Base-by-base conservation (phyloP, 2,329 filamentous ascomycete genomes). In the Fusarium oxysporum region DNA sequence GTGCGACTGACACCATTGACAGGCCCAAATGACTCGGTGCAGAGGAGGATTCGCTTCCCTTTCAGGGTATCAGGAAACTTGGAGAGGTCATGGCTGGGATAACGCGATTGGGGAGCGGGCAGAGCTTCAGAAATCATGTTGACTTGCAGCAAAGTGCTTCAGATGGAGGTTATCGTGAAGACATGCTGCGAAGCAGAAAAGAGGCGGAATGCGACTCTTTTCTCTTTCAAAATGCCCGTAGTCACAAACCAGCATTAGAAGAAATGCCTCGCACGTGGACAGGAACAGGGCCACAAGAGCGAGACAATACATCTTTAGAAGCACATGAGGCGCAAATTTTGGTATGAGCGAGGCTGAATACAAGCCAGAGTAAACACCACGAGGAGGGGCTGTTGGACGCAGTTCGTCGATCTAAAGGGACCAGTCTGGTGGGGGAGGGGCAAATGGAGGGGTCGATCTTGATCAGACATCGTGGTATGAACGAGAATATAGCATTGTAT, bases 1-100 rank as follows among this genome's bases (percentile, higher is more conserved):
- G 91, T 93, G 68, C 91, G 86, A 76, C 89, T 92, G 50, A 93
- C 91, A n/a, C 92, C 91, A 77, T 93, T 93, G 78, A 93, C 90
- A 0, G 91, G 91, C 6, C 91, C 91, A 65, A 92, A 91, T 1
- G 91, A 93, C 78, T 93, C 92, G 19, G 91, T 93, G 69, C 91
- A 92, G 12, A 93, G 86, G 12, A 93, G 81, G 68, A 93, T 86
- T 70, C 87, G 87, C 79, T 90, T 91, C 14, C 89, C 89, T 41
- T 84, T 81, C n/a, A 93, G 84, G 13, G 82, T 77, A 3, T 78
- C 45, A 0, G 87, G 87, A 68, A 89, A 89, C 43, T 79, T 70
- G 16, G 84, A 80, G 57, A 85, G 77, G 65, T 87, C 83, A 72
- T 85, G 83, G 13, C 77, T 76, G 43, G 61, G 62, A 16, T 74